Evolutionary conservation across 148 eudicot genomes (phyloP), one percentile per base, ranked within the genome.

Genomic region (Cornus controversa): DNA sequence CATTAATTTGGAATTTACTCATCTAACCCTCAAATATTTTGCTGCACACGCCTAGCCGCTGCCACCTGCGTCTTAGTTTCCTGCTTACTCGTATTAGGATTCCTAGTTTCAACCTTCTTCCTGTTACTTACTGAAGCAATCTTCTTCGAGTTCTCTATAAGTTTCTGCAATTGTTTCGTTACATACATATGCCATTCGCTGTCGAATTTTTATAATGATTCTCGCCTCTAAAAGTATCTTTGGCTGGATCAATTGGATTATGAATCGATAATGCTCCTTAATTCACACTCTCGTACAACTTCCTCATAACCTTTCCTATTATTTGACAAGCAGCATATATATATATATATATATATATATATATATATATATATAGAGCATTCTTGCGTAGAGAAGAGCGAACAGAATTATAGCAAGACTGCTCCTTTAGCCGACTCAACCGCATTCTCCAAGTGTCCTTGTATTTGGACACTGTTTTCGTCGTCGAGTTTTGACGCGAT

Each of bases 231-330:
- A 73, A 50, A 18, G 37, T 27, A 7, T 50, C 63, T 50, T 72
- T 23, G 10, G 53, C 53, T 24, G 77, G 67, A 34, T 58, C 50
- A 11, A 73, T 11, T 16, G 68, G 53, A 13, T 62, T 37, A 16
- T 63, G 13, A 36, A 60, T 74, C 14, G 68, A 74, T 29, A 74
- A 15, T 0, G 53, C 77, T 25, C 68, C n/a, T n/a, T n/a, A n/a
- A 22, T 18, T 74, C 68, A 24, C 68, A 74, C 68, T 74, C 77
- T 16, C n/a, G n/a, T n/a, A n/a, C n/a, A n/a, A n/a, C n/a, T n/a
- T 58, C 34, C 67, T 8, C 8, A 2, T 67, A 8, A 31, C 68
- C 36, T 31, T 74, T 54, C 67, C 25, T 5, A 16, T 4, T 0
- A 58, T n/a, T n/a, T n/a, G n/a, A n/a, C n/a, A n/a, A 8, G 22